A percentile compares a stretch with the other conserved stretches of the same genome.
Conservation (phyloP, 78 protist genomes). For the slime mould (Dictyostelium discoideum) region dicty_2.7 NC_007088.5:4337001-4337500, state of each 20-base stretch:
- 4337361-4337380: constrained; percentile 2
- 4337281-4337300: not conserved
- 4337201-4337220: too few relatives aligned
- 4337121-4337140: not conserved
- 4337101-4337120: constrained; percentile 15
- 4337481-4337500: not conserved
- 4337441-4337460: constrained; percentile 22
- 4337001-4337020: not conserved
- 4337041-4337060: not conserved
- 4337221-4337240: constrained; percentile 5
- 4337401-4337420: not conserved
- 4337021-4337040: not conserved
- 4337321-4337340: not conserved
- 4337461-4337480: constrained; percentile 14
- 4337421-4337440: not conserved
- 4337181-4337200: constrained; percentile 27
- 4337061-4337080: not conserved
- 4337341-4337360: not conserved
- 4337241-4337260: not conserved
- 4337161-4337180: not conserved
- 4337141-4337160: not conserved
- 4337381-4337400: not conserved
- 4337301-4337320: constrained; percentile 12
- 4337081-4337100: constrained; percentile 40
- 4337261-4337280: not conserved